phyloP scores from a whole-genome alignment of 2,329 filamentous ascomycete genomes.

The Clathrospora elynae region DNA sequence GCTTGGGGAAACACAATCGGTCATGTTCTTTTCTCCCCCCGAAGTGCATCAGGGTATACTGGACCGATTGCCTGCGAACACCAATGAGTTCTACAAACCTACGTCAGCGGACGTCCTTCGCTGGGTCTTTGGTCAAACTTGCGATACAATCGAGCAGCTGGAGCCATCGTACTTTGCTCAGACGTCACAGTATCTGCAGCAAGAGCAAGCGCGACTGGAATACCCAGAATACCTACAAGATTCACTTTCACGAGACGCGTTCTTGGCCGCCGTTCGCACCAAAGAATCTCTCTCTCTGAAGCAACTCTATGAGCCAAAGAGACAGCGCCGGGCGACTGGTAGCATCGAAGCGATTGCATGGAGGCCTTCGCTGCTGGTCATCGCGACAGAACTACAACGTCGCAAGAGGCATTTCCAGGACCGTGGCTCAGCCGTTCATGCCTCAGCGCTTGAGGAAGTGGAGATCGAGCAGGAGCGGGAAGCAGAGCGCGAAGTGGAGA shows the following conservation, averaged over 20 bases:
- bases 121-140: conserved; percentile 70
- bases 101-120: conserved; percentile 60
- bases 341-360: conserved; percentile 23
- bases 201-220: conserved; percentile 56
- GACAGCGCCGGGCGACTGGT: conserved; percentile 2
- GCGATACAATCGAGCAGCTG: conserved; percentile 63
- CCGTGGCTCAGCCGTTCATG: conserved; percentile 52
- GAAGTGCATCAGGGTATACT: conserved; percentile 67
- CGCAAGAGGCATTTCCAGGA: conserved; percentile 50
- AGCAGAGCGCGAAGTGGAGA: conserved; percentile 59
- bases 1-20: conserved; percentile 60
- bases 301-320: conserved; percentile 60
- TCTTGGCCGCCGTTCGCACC: conserved; percentile 55
- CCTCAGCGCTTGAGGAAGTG: conserved; percentile 64
- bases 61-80: conserved; percentile 25
- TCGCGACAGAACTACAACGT: conserved; percentile 45
- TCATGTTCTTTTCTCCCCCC: conserved; percentile 61
- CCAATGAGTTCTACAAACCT: conserved; percentile 20
- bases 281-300: conserved; percentile 63
- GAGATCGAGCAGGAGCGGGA: conserved; percentile 59
- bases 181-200: conserved; percentile 64
- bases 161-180: conserved; percentile 65
- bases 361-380: conserved; percentile 29
- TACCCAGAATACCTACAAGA: conserved; percentile 52
- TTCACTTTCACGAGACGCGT: conserved; percentile 39